Evolutionary conservation across 2,329 filamentous ascomycete species (phyloP).

Genomic region (Ophiostoma tasmaniense): DNA sequence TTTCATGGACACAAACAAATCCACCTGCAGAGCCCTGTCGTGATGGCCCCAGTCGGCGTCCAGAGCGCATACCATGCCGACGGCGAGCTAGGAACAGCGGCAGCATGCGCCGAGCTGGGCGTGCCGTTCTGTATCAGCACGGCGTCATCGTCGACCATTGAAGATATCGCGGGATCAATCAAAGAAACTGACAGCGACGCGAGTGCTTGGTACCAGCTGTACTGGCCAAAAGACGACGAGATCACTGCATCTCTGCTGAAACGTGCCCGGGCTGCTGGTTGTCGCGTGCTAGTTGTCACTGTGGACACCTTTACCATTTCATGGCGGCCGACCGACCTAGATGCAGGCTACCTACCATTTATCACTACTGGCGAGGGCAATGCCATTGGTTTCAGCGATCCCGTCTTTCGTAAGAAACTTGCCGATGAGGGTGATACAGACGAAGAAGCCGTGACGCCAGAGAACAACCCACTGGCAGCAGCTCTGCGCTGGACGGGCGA

Average conservation of each 20-base stretch:
- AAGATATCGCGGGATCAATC: conserved; percentile 51
- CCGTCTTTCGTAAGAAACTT: conserved; percentile 53
- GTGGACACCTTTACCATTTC: conserved; percentile 61
- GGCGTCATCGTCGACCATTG: conserved; percentile 53
- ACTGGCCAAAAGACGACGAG: conserved; percentile 60
- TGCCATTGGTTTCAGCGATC: conserved; percentile 57
- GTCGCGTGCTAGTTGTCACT: conserved; percentile 59
- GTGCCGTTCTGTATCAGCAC: conserved; percentile 63
- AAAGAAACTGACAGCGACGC: conserved; percentile 4
- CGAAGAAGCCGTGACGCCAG: conserved; percentile 32
- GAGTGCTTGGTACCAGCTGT: conserved; percentile 59
- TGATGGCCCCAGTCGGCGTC: conserved; percentile 62
- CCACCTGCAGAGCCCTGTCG: conserved; percentile 38
- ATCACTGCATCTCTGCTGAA: conserved; percentile 55
- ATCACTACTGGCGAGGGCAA: conserved; percentile 46
- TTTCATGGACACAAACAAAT: background rate
- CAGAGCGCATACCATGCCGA: conserved; percentile 59
- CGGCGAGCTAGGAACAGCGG: conserved; percentile 54
- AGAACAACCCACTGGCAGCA: conserved; percentile 42
- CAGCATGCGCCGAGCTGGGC: conserved; percentile 50
- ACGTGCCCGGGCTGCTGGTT: conserved; percentile 53
- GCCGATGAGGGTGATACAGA: conserved; percentile 28
- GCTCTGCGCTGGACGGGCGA: conserved; percentile 44
- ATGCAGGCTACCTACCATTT: conserved; percentile 47
- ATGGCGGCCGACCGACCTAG: conserved; percentile 62